Conservation (phyloP, 192 early-diverging fungal species). For the Rhizoclosmatium sp. region DNA sequence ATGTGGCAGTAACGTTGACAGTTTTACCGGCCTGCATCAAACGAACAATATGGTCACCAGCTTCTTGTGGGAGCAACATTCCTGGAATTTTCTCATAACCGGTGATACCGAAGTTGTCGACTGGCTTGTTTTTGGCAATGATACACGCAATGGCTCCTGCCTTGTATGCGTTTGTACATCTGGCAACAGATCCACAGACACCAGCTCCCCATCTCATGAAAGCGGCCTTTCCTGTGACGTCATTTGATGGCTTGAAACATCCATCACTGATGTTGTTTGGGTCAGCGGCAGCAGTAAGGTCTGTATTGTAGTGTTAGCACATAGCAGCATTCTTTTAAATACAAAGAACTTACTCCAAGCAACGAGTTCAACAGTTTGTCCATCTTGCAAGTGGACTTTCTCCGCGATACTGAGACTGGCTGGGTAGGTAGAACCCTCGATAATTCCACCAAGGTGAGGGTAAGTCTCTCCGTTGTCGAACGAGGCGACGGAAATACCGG, state of each 20-base stretch:
- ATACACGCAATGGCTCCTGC: slow-evolving; percentile 45
- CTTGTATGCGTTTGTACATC: slow-evolving; percentile 36
- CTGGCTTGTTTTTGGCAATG: slow-evolving; percentile 38
- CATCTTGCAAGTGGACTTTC: background rate
- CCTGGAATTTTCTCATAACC: slow-evolving; percentile 28
- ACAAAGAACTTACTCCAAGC: too few species aligned
- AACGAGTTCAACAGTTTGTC: too few species aligned
- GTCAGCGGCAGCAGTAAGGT: slow-evolving; percentile 13
- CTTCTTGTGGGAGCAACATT: slow-evolving; percentile 10
- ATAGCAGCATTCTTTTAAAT: too few species aligned
- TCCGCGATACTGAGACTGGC: background rate
- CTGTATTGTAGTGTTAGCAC: too few species aligned
- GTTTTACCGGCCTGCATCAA: slow-evolving; percentile 38
- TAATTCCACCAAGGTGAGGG: background rate
- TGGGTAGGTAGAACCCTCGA: background rate
- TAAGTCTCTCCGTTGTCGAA: slow-evolving; percentile 2
- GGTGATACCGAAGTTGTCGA: background rate
- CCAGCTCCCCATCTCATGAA: slow-evolving; percentile 36
- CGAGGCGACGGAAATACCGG: background rate
- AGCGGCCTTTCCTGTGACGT: slow-evolving; percentile 44
- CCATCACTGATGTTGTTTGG: slow-evolving; percentile 34
- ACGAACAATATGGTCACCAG: slow-evolving; percentile 28
- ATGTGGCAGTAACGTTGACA: slow-evolving; percentile 42
- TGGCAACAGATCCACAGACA: slow-evolving; percentile 6
- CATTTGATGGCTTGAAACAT: background rate